Evolutionary conservation across 352 stramenopile genomes (phyloP).

Genomic region (Phytophthora cryptogea): DNA sequence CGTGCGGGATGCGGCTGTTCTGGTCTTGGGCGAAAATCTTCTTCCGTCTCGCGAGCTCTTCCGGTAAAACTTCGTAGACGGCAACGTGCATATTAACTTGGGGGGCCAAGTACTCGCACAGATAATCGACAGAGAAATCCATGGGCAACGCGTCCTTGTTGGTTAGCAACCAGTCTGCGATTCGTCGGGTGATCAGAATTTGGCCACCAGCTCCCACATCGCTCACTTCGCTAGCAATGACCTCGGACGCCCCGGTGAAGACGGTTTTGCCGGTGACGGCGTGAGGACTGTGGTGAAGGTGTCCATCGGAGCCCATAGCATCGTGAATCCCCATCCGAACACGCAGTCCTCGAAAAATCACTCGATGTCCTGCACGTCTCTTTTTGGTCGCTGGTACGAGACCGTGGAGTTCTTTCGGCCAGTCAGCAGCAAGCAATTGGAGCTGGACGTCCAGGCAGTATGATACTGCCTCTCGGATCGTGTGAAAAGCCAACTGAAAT

Average conservation of each 20-base stretch:
- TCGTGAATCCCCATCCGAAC: slow-evolving; percentile 64
- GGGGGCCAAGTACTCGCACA: slow-evolving; percentile 44
- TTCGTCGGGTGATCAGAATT: slow-evolving; percentile 52
- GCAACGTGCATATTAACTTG: slow-evolving; percentile 41
- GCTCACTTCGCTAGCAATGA: slow-evolving; percentile 55
- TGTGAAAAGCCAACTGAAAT: slow-evolving; percentile 77
- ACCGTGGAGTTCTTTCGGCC: slow-evolving; percentile 64
- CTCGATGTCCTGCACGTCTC: slow-evolving; percentile 31
- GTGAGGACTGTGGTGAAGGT: slow-evolving; percentile 42
- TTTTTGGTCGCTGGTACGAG: slow-evolving; percentile 52
- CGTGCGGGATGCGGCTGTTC: slow-evolving; percentile 32
- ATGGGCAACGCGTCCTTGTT: slow-evolving; percentile 43
- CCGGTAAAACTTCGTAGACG: slow-evolving; percentile 40
- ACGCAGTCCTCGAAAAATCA: slow-evolving; percentile 53
- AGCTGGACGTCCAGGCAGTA: slow-evolving; percentile 71
- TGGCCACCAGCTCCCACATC: slow-evolving; percentile 55
- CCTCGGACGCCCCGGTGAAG: slow-evolving; percentile 51
- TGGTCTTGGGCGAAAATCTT: slow-evolving; percentile 41
- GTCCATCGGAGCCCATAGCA: slow-evolving; percentile 39
- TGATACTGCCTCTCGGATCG: slow-evolving; percentile 57
- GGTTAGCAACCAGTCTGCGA: slow-evolving; percentile 51
- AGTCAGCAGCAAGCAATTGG: slow-evolving; percentile 53
- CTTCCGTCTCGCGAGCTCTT: slow-evolving; percentile 30
- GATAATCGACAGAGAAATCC: slow-evolving; percentile 35
- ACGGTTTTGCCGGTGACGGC: slow-evolving; percentile 55